These are phyloP conservation scores for Suhomyces chickasaworum DNA, from an alignment of 1,139 yeast genomes.

Conservation along the genomic window DNA sequence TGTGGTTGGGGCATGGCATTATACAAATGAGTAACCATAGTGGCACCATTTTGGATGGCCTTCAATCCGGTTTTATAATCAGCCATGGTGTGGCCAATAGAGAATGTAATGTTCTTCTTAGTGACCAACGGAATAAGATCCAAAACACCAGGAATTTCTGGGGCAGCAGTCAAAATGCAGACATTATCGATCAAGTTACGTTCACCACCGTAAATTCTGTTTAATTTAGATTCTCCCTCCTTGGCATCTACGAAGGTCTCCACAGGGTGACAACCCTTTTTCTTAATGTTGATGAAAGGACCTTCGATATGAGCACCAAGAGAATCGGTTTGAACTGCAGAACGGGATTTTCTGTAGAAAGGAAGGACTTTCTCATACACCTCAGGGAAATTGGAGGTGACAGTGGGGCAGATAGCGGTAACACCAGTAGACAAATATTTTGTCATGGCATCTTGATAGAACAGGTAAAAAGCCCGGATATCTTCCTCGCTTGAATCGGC, in stretches of 20 bases:
- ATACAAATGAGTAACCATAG: slow-evolving; percentile 64
- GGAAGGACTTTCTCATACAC: slow-evolving; percentile 57
- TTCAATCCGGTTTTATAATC: slow-evolving; percentile 50
- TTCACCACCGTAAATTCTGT: slow-evolving; percentile 49
- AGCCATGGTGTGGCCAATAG: slow-evolving; percentile 61
- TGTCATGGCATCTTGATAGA: slow-evolving; percentile 50
- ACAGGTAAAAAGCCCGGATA: slow-evolving; percentile 29
- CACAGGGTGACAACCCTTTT: slow-evolving; percentile 65
- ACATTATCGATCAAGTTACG: slow-evolving; percentile 45
- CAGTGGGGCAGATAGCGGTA: slow-evolving; percentile 62
- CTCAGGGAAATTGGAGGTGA: slow-evolving; percentile 56
- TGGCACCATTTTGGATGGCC: slow-evolving; percentile 56
- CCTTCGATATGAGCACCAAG: slow-evolving; percentile 70
- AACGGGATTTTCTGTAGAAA: slow-evolving; percentile 40
- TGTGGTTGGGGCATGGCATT: slow-evolving; percentile 73
- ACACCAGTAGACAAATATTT: slow-evolving; percentile 57
- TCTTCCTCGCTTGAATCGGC: slow-evolving; percentile 40
- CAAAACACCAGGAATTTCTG: slow-evolving; percentile 59
- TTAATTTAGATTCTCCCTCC: slow-evolving; percentile 39
- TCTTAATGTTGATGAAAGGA: slow-evolving; percentile 56
- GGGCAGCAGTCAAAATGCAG: slow-evolving; percentile 61
- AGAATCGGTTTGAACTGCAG: slow-evolving; percentile 47
- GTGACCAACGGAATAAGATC: slow-evolving; percentile 48
- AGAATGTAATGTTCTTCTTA: slow-evolving; percentile 41
- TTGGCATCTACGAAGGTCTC: slow-evolving; percentile 56